Base-by-base conservation (phyloP, 2,329 filamentous ascomycete species). In the Gaeumannomyces tritici region DNA sequence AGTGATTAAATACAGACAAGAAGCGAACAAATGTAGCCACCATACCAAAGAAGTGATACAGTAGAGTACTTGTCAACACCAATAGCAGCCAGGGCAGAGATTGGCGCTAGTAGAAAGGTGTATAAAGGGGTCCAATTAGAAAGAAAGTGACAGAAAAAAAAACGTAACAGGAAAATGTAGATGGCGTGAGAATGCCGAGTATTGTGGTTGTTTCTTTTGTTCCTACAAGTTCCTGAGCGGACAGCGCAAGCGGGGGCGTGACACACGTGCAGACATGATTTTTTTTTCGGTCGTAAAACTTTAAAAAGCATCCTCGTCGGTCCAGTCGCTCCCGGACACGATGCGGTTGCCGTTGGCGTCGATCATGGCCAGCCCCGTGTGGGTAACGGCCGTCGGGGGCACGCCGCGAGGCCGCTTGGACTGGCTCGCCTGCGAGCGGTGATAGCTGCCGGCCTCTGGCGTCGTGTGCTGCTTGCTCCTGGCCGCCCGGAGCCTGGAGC, bases 401-500 rank as follows among this genome's bases (percentile, higher is more conserved):
- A 86, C 71, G 0, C 82, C 84, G 33, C 82, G 79, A 29, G 77
- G 70, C 61, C 83, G 82, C 75, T 87, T 87, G 28, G 75, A 68
- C 64, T 80, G 77, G 68, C 63, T 62, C 13, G 74, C 73, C 35
- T 76, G 70, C 11, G 73, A 70, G n/a, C 72, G 71, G 15, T 67
- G 67, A 64, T 79, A 77, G 8, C 31, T 8, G 31, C 72, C 73
- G 35, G 75, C 74, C 59, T 84, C 83, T 15, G 80, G 79, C 27
- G 77, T 79, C 64, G 83, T 80, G 31, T 9, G 5, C 57, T 88
- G 82, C 76, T 91, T 93, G 67, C 81, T 81, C 47, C 85, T 83
- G 7, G 87, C 81, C 35, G 87, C 86, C 63, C 88, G 83, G 62
- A 93, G 77, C 74, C 90, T 91, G 66, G 90, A 89, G 70, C 91